These are phyloP conservation scores for Fusarium brachygibbosum DNA, from an alignment of 2,329 filamentous ascomycete species.

Conservation along the genomic window DNA sequence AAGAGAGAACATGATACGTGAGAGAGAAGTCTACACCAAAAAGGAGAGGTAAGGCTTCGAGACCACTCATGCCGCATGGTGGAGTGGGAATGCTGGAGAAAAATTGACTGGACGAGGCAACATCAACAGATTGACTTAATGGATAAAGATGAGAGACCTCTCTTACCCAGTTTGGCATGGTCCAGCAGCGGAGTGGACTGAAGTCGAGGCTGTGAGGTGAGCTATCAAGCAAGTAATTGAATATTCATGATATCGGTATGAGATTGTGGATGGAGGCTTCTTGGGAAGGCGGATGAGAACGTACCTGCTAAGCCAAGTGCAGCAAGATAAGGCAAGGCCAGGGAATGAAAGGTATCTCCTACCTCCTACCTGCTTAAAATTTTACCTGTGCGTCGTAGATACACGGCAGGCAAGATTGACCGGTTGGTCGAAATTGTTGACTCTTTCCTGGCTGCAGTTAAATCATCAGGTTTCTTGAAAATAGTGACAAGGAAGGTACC, in stretches of 20 bases:
- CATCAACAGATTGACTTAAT: conserved; percentile 1
- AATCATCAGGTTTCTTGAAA: conserved; percentile 11
- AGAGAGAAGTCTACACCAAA: conserved; percentile 4
- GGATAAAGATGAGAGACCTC: background rate
- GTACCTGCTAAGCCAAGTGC: background rate
- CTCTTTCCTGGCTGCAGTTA: conserved; percentile 18
- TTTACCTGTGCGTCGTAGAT: background rate
- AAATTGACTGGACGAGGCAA: conserved; percentile 14
- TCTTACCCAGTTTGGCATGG: background rate
- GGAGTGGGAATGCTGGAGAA: conserved; percentile 30
- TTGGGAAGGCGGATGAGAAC: background rate
- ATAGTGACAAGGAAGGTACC: conserved; percentile 21
- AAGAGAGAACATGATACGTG: conserved; percentile 25
- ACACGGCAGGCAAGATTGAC: conserved; percentile 15
- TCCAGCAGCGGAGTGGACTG: background rate
- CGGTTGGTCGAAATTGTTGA: background rate
- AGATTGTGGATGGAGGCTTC: conserved; percentile 8
- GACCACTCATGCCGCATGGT: conserved; percentile 26
- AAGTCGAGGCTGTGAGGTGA: conserved; percentile 10
- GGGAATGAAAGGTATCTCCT: conserved; percentile 3
- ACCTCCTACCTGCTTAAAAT: conserved; percentile 3
- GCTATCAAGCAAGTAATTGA: conserved; percentile 19
- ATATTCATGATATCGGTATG: conserved; percentile 17
- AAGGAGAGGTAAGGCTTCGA: conserved; percentile 26
- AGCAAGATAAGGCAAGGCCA: background rate